Base-by-base conservation (phyloP, 2,329 filamentous ascomycete species). In the Diaporthe humulicola region DNA sequence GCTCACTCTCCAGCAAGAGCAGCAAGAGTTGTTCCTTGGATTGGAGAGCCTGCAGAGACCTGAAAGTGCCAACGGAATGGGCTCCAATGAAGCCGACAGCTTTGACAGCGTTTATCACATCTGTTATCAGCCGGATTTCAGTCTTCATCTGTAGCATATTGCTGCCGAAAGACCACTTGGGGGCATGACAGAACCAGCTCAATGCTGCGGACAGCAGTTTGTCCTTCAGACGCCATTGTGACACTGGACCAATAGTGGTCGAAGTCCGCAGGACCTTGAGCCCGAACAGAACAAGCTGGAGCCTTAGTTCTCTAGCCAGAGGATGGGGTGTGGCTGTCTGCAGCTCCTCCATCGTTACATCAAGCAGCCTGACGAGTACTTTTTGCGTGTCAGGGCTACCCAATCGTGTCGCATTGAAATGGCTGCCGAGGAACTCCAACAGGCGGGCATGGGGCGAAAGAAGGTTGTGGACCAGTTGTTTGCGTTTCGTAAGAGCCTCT, bases 111-210 rank as follows among this genome's bases (percentile, higher is more conserved):
- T 85, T 82, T 66, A 93, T 87, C 48, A 98, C 92, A 81, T 98
- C 95, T 9, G 89, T 89, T 52, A 98, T 89, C 25, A 98, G 87
- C 78, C 93, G 93, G 45, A 95, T 91, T 84, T 99, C 97, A 0
- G 97, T 96, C 86, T 98, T 98, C 70, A 98, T 88, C 82, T 99
- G 97, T 22, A 99, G 86, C 66, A 94, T 90, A 81, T 98, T 99
- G 79, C 96, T 97, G 73, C 97, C 97, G 83, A 97, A 98, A 0
- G 97, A 98, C 96, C 97, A 99, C 78, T 92, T 91, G 19, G 96
- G 95, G 8, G 94, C 87, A 78, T 92, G 90, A 52, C 89, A 91
- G 84, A 99, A 99, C 97, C 97, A 99, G 76, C 90, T 92, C 42
- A 99, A 87, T 19, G 92, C 96, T 40, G 95, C 95, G 8, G 95